Conservation (phyloP, 1,284 basidiomycete genomes). For the Pseudozyma flocculosa region DNA sequence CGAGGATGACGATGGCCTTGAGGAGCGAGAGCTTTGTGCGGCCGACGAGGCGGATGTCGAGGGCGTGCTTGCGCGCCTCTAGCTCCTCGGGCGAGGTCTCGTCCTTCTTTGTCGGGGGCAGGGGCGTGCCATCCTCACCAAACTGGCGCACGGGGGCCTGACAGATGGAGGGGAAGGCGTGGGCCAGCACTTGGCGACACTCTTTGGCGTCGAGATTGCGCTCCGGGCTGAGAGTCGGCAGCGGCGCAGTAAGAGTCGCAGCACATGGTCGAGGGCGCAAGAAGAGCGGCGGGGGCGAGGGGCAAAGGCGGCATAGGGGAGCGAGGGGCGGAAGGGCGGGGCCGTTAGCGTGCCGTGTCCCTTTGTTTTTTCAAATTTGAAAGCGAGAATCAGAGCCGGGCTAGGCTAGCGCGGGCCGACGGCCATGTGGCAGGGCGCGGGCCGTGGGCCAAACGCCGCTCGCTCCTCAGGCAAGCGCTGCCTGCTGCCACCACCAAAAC, state of each 20-base stretch:
- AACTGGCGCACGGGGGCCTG: slow-evolving; percentile 29
- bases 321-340: no score
- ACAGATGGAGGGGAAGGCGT: slow-evolving; percentile 24
- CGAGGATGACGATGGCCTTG: slow-evolving; percentile 48
- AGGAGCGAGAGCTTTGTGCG: slow-evolving; percentile 38
- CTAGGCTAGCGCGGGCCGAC: no score
- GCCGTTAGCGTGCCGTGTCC: no score
- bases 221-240: slow-evolving; percentile 10
- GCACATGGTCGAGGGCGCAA: not conserved
- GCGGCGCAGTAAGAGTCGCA: not conserved
- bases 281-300: no score
- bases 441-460: no score
- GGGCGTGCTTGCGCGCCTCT: slow-evolving; percentile 24
- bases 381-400: no score
- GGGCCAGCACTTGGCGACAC: slow-evolving; percentile 15
- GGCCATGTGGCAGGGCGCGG: no score
- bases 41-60: slow-evolving; percentile 22
- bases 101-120: slow-evolving; percentile 44
- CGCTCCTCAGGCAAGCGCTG: no score
- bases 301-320: no score
- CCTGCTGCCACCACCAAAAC: no score
- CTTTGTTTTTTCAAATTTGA: no score
- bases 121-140: slow-evolving; percentile 35
- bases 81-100: slow-evolving; percentile 39
- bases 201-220: slow-evolving; percentile 8